A percentile compares a stretch with the other conserved stretches of the same genome.
Conservation (phyloP, 441 rosid species). For the Gossypium davidsonii region DNA sequence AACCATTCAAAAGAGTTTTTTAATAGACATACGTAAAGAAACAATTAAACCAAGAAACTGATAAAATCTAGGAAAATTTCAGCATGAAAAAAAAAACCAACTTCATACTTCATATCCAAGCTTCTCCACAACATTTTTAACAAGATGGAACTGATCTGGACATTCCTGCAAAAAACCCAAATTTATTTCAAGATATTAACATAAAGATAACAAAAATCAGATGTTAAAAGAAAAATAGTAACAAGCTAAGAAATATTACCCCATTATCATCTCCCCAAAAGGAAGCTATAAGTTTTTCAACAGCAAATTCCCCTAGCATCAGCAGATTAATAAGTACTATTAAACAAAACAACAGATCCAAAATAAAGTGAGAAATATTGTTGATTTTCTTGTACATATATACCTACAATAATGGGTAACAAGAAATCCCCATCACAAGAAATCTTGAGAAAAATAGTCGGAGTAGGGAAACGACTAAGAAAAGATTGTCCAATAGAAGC, state of each 20-base stretch:
- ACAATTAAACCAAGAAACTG: neutral
- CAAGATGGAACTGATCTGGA: slow-evolving; percentile 70
- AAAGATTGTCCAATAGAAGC: slow-evolving; percentile 43
- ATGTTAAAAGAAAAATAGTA: neutral
- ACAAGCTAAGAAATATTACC: slow-evolving; percentile 30
- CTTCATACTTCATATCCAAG: slow-evolving; percentile 62
- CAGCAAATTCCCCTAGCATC: slow-evolving; percentile 22
- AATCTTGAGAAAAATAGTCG: slow-evolving; percentile 85
- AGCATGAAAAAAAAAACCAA: slow-evolving; percentile 3
- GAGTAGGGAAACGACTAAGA: slow-evolving; percentile 61
- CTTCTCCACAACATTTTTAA: slow-evolving; percentile 47
- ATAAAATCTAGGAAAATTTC: neutral
- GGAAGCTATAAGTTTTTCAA: slow-evolving; percentile 53
- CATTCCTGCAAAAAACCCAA: slow-evolving; percentile 35
- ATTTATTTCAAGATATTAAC: neutral
- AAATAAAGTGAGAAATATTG: neutral
- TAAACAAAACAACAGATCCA: neutral
- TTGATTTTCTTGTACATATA: neutral
- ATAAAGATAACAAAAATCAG: neutral
- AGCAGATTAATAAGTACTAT: slow-evolving; percentile 12
- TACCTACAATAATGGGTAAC: slow-evolving; percentile 80
- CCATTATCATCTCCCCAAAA: slow-evolving; percentile 27
- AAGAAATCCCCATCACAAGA: slow-evolving; percentile 78
- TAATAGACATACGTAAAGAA: no score
- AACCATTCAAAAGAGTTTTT: no score